These are phyloP conservation scores for Fusarium dlaminii DNA, from an alignment of 2,329 filamentous ascomycete species.

Conservation along the genomic window DNA sequence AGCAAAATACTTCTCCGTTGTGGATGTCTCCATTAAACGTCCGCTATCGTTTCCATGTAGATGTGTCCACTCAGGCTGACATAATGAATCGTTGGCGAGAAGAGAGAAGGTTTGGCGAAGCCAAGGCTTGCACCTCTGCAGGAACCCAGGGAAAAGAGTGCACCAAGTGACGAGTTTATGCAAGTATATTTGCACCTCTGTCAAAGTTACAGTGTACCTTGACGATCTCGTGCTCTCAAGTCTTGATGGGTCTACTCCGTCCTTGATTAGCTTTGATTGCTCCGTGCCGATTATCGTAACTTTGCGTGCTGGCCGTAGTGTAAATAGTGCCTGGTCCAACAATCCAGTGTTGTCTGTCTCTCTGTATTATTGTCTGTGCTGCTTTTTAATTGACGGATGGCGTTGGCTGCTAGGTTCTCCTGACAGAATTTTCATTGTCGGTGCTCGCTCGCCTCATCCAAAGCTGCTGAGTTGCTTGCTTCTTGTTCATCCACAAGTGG, in stretches of 20 bases:
- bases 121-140: slow-evolving; percentile 31
- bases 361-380: slow-evolving; percentile 21
- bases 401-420: slow-evolving; percentile 42
- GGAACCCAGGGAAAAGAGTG: slow-evolving; percentile 21
- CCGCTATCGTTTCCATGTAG: slow-evolving; percentile 9
- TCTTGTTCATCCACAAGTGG: slow-evolving; percentile 35
- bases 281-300: slow-evolving; percentile 14
- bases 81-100: slow-evolving; percentile 15
- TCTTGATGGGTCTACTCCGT: not conserved
- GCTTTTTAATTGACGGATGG: slow-evolving; percentile 36
- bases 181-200: slow-evolving; percentile 23
- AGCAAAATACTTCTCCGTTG: slow-evolving; percentile 20
- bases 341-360: not conserved
- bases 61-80: slow-evolving; percentile 21
- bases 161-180: slow-evolving; percentile 6
- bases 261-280: not conserved
- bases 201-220: slow-evolving; percentile 25
- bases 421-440: slow-evolving; percentile 47
- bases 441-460: slow-evolving; percentile 36
- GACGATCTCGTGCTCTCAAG: not conserved
- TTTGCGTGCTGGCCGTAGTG: slow-evolving; percentile 18
- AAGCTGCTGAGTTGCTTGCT: slow-evolving; percentile 34
- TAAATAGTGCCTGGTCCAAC: slow-evolving; percentile 34
- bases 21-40: slow-evolving; percentile 18
- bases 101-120: slow-evolving; percentile 32